Evolutionary conservation across 768 basidiomycete species (phyloP), one percentile per base, ranked within the genome.

Genomic region (Leucosporidium scottii): DNA sequence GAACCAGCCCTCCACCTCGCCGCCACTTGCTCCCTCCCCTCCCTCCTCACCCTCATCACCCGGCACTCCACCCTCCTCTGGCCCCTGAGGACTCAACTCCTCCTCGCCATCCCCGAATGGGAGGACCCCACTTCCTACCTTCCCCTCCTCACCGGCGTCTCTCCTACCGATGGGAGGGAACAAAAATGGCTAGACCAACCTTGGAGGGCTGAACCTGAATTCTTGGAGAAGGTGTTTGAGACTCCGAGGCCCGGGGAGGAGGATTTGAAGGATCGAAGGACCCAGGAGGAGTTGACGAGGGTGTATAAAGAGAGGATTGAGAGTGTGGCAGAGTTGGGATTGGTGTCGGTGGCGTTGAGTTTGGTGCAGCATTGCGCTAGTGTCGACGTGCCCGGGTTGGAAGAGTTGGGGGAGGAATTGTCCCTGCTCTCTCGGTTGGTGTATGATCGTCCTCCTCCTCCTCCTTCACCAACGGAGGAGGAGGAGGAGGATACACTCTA

Each of bases 391-490:
- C 83, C 85, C 25, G 85, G 81, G 4, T 83, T 99, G 51, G 93
- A 94, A 72, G 85, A 86, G 74, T 78, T 93, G 4, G 94, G 93
- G 3, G 94, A 97, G 80, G 93, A 98, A 62, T 83, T 98, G 50
- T 89, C 86, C 71, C 84, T 98, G 10, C 83, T 99, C 48, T 87
- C 89, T 1, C 83, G 87, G 25, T 83, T 98, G 55, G 86, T 93
- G 18, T 99, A 99, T 73, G 92, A 96, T 75, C 72, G 67, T n/a
- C 59, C 68, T 5, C 21, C 31, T 21, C 27, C 23, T 31, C n/a
- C 21, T 5, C 10, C n/a, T n/a, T n/a, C 34, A 34, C 34, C 53
- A 0, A 28, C 13, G 1, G 21, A 1, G 20, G 54, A 82, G 59
- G 77, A 81, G 1, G 69, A 57, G 10, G 78, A 81, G 48, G 81